phyloP scores from a whole-genome alignment of 2,329 filamentous ascomycete species.

The Penicillium sp. region DNA sequence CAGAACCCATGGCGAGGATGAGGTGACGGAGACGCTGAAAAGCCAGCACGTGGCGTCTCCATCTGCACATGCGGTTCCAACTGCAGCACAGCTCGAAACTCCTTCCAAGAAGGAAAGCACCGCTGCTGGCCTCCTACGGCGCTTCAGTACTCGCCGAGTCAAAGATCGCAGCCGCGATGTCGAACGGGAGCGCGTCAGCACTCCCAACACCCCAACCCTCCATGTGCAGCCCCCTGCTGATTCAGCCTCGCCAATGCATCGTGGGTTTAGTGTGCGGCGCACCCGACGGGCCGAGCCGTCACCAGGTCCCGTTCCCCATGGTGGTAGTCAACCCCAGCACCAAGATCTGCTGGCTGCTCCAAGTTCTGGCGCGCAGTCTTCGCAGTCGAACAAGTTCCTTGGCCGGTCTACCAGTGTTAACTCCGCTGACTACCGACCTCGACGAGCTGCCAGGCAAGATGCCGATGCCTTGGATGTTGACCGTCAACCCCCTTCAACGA shows the following conservation, averaged over 20 bases:
- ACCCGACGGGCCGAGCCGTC: slow-evolving; percentile 57
- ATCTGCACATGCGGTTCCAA: slow-evolving; percentile 50
- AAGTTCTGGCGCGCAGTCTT: slow-evolving; percentile 59
- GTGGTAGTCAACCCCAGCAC: slow-evolving; percentile 65
- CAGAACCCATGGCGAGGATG: slow-evolving; percentile 92
- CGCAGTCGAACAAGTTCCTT: slow-evolving; percentile 68
- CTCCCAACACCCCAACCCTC: slow-evolving; percentile 72
- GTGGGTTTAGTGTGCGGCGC: slow-evolving; percentile 83
- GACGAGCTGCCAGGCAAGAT: slow-evolving; percentile 60
- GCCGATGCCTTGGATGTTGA: slow-evolving; percentile 56
- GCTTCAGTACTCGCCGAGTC: slow-evolving; percentile 86
- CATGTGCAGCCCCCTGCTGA: slow-evolving; percentile 79
- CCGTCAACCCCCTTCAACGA: slow-evolving; percentile 71
- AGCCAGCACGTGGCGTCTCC: slow-evolving; percentile 60
- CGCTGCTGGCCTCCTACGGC: slow-evolving; percentile 77
- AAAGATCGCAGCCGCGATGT: slow-evolving; percentile 53
- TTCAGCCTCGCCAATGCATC: slow-evolving; percentile 65
- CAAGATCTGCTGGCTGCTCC: slow-evolving; percentile 76
- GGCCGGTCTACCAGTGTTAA: slow-evolving; percentile 91
- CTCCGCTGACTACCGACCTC: slow-evolving; percentile 72
- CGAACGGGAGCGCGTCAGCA: slow-evolving; percentile 56
- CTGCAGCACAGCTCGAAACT: slow-evolving; percentile 62
- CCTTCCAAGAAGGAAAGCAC: slow-evolving; percentile 81
- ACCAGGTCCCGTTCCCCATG: slow-evolving; percentile 60
- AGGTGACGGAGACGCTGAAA: slow-evolving; percentile 73